Base-by-base conservation (phyloP, 2,329 filamentous ascomycete species). In the Fusarium dlaminii region DNA sequence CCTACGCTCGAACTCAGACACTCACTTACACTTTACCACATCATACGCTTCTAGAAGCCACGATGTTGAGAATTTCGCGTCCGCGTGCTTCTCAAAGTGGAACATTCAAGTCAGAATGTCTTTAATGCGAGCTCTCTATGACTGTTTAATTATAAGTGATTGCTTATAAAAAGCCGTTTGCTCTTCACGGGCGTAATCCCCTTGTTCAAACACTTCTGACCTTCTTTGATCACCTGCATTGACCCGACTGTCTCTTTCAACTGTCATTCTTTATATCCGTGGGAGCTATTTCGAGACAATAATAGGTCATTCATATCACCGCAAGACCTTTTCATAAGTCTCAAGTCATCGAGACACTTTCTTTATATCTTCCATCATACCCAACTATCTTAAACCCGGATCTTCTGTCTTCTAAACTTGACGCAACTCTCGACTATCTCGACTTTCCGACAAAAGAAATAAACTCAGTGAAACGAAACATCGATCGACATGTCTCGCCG, bases 401-500 rank as follows among this genome's bases (percentile, higher is more conserved):
- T 52, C 60, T 51, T 51, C 46, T 56, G 39, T 45, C 39, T n/a
- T 32, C 37, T 54, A 55, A 32, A 20, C 49, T 57, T 39, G 55
- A 59, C 36, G 63, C 66, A 42, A 57, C 29, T 57, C 45, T 22
- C 14, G 39, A 49, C 30, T 29, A 39, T 22, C 36, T 37, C 60
- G 20, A 54, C 24, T 24, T 32, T 11, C 39, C 6, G 61, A 24
- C 8, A 30, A 20, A 12, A 63, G n/a, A 67, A 36, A 30, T 17
- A 74, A 55, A 37, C 36, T n/a, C 18, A 37, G 43, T 40, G 27
- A 60, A 45, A 52, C 43, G 12, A 27, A 64, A 52, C 37, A 49
- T 48, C 18, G 15, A 51, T 65, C 63, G 63, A 45, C 18, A 84
- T 85, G 83, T 80, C 82, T 66, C 78, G 79, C 65, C 80, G 79